Evolutionary conservation across 345 rosid species (phyloP), one percentile per base, ranked within the genome.

Genomic region (Dimocarpus longan): DNA sequence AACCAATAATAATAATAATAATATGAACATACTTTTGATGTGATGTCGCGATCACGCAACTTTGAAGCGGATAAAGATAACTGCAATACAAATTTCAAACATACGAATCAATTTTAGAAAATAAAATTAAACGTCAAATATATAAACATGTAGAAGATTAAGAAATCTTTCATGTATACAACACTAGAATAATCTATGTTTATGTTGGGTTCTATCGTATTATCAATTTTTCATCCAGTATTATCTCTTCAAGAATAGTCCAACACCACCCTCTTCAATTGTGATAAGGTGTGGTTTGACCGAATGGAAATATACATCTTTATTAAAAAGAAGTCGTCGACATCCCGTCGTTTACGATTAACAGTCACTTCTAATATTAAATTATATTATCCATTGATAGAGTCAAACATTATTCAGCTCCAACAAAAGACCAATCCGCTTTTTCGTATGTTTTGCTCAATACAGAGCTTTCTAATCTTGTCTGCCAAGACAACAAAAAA

Each of bases 51-150:
- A 84, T 95, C 95, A 32, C 80, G 77, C 78, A 95, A 87, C 67
- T 90, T 90, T 32, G 91, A 86, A 70, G 93, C 97, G 10, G 97
- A 93, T 70, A 92, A 70, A 73, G 93, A 82, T 77, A 95, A 73
- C 98, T 93, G 91, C 87, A 86, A 42, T 19, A 71, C 40, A 76
- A 42, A 82, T 73, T 70, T 42, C 15, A 78, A 71, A 26, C 15
- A 68, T 8, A 28, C 40, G n/a, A 74, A 59, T 8, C 18, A 42
- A 21, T 22, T 22, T 70, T 42, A 66, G 19, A 46, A 8, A 18
- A 66, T 4, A 56, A 22, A 74, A 70, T 21, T 21, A 66, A 64
- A 39, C 24, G 15, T 32, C n/a, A 70, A 18, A 11, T 8, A 18
- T 10, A 2, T 15, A 64, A 43, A 8, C 72, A 52, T n/a, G 46